Evolutionary conservation across 1,284 basidiomycete genomes (phyloP), one percentile per base, ranked within the genome.

Genomic region (Boletus semigastroideus): DNA sequence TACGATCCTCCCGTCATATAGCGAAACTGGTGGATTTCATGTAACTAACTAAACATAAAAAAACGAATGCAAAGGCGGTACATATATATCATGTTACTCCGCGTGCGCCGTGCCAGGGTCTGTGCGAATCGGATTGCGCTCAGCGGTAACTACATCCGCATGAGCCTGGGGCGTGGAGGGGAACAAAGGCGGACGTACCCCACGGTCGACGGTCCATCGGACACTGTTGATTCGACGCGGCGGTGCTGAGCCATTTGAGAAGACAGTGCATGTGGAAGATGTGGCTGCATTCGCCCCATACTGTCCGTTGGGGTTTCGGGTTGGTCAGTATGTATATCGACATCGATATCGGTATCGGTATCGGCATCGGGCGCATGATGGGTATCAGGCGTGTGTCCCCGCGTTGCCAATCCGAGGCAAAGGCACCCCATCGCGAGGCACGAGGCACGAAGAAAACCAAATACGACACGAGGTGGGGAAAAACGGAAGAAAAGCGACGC

Each of bases 241-340:
- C 78, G 0, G 92, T 94, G 2, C 85, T 85, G 55, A 97, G 84
- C 94, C 94, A 98, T 69, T 96, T 96, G 59, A 95, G 78, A 13
- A 98, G 74, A 72, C 94, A 97, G 70, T 95, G 92, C 91, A 94
- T 92, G 69, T 95, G 93, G 67, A 94, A 95, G 51, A 96, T 86
- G 68, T 97, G 94, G 7, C 86, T 92, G 65, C 94, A 98, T 72
- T 95, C 87, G 25, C 94, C 94, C 92, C 93, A 97, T 52, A 97
- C 94, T 95, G 57, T 31, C 9, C 30, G 12, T 31, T 9, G 30
- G 12, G 7, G 12, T 30, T 10, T 6, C 3, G 22, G 22, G 22
- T 22, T 22, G n/a, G 22, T 22, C 22, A 22, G 22, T 22, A 22
- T 22, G n/a, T n/a, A n/a, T n/a, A n/a, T n/a, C n/a, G n/a, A n/a